Conservation (phyloP, 257 asterid species). For the Solanum corneliomulleri region DNA sequence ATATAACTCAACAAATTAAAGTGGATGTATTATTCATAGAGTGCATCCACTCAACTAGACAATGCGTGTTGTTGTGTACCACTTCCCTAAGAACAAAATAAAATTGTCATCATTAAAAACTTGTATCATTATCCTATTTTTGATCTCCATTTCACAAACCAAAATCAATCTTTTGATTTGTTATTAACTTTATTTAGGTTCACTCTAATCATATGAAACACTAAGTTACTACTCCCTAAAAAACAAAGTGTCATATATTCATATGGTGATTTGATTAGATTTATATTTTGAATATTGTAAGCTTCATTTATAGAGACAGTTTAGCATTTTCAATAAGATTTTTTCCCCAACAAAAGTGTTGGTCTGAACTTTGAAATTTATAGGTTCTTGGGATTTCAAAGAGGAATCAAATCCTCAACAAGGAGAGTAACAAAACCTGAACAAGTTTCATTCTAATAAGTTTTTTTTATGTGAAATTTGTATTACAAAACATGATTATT, state of each 20-base stretch:
- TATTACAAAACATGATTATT: background rate
- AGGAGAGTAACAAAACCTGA: background rate
- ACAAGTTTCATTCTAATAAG: background rate
- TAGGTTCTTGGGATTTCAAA: background rate
- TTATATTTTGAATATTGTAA: background rate
- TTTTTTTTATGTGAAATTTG: background rate
- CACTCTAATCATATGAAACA: background rate
- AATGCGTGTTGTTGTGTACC: conserved; percentile 75
- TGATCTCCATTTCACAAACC: background rate
- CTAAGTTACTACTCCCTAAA: background rate
- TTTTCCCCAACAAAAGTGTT: background rate
- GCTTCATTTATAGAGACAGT: accelerated
- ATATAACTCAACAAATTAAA: background rate
- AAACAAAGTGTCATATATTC: too few species aligned
- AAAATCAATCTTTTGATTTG: background rate
- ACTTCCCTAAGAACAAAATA: conserved; percentile 12
- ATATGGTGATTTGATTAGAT: background rate
- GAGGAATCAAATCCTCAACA: background rate
- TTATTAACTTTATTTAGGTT: background rate
- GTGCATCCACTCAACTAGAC: conserved; percentile 37
- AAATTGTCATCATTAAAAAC: conserved; percentile 5
- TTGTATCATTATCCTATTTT: background rate
- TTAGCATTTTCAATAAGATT: background rate
- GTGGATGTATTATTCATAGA: conserved; percentile 12
- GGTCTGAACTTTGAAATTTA: background rate